A percentile compares a stretch with the other conserved stretches of the same genome.
Evolutionary conservation across 345 rosid genomes (phyloP).

Genomic region (Hibiscus mutabilis): DNA sequence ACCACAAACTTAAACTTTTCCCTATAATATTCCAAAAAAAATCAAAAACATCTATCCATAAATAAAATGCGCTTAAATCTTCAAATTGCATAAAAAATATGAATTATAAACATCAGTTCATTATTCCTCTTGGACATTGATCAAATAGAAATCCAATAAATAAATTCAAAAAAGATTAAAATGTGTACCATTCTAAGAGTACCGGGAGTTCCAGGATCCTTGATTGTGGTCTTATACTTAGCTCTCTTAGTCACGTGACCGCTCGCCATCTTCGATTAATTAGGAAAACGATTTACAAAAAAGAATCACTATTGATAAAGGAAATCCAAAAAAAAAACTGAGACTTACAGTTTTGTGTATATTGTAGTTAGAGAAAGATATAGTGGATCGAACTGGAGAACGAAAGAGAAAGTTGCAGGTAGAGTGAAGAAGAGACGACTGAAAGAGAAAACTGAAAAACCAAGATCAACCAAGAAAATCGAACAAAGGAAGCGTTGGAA

Average conservation of each 20-base stretch:
- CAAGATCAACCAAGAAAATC: not conserved
- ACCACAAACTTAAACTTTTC: not conserved
- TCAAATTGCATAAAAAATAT: not conserved
- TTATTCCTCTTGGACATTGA: not conserved
- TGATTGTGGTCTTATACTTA: conserved; percentile 69
- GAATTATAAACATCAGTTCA: not conserved
- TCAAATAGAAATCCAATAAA: not conserved
- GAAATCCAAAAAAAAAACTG: not conserved
- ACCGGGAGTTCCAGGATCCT: conserved; percentile 80
- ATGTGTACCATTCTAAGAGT: conserved; percentile 49
- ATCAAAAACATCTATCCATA: not conserved
- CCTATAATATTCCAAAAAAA: not conserved
- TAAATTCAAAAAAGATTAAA: not conserved
- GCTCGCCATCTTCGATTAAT: conserved; percentile 35
- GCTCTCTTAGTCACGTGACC: conserved; percentile 53
- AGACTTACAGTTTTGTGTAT: not conserved
- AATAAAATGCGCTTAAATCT: not conserved
- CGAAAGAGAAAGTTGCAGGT: not conserved
- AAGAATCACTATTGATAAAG: not conserved
- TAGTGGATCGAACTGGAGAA: not conserved
- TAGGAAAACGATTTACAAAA: not conserved
- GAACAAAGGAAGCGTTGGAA: not conserved
- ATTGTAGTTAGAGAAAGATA: not conserved
- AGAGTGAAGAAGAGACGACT: not conserved
- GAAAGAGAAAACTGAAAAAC: not conserved